phyloP scores from a whole-genome alignment of 345 rosid genomes.

The Eutrema japonicum region DNA sequence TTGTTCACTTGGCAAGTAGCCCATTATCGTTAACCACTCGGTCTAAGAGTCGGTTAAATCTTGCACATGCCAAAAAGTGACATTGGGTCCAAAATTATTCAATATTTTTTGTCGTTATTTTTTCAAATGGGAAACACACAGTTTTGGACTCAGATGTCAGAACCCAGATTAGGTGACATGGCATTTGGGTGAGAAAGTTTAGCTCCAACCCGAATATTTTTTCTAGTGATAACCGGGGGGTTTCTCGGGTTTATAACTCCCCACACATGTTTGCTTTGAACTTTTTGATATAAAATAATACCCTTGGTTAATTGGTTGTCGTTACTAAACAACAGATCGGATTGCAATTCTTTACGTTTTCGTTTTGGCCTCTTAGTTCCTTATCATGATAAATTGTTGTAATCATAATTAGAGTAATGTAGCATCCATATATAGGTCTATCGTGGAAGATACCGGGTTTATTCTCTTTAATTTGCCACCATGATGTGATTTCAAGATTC shows the following conservation, averaged over 20 bases:
- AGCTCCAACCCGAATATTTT: background rate
- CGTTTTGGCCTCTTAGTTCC: slow-evolving; percentile 22
- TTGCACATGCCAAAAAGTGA: slow-evolving; percentile 35
- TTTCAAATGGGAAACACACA: slow-evolving; percentile 21
- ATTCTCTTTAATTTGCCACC: background rate
- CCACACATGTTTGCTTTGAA: background rate
- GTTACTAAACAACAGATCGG: slow-evolving; percentile 11
- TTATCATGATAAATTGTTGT: slow-evolving; percentile 16
- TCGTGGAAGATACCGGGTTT: slow-evolving; percentile 20
- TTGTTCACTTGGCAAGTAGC: background rate
- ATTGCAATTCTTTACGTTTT: slow-evolving; percentile 4
- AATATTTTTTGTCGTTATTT: slow-evolving; percentile 29
- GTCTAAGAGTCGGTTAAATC: slow-evolving; percentile 20
- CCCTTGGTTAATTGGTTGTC: background rate
- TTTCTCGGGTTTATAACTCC: slow-evolving; percentile 6
- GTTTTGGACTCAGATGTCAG: slow-evolving; percentile 15
- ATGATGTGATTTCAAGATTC: slow-evolving; percentile 15
- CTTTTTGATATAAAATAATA: background rate
- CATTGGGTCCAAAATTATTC: slow-evolving; percentile 37
- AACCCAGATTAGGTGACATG: slow-evolving; percentile 33
- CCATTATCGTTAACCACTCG: background rate
- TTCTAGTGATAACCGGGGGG: background rate
- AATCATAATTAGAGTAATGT: background rate
- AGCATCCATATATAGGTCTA: slow-evolving; percentile 17
- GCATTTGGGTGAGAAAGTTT: slow-evolving; percentile 10